These are phyloP conservation scores for Aspergillus versicolor DNA, from an alignment of 2,329 filamentous ascomycete genomes.

Conservation along the genomic window DNA sequence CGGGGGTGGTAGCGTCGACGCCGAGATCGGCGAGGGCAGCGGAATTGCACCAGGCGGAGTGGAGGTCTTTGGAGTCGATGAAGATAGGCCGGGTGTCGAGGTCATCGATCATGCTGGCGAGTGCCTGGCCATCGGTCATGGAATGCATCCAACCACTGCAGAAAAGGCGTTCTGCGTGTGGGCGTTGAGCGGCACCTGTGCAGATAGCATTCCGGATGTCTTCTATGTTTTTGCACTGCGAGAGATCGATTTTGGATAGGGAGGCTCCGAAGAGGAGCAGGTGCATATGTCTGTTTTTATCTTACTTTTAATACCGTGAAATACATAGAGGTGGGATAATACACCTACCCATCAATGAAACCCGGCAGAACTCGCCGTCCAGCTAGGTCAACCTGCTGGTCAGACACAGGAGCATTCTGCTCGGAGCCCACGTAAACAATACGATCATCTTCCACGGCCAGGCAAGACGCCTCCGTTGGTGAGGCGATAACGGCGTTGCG, in stretches of 20 bases:
- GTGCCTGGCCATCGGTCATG: constrained; percentile 44
- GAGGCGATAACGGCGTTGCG: constrained; percentile 16
- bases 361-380: constrained; percentile 43
- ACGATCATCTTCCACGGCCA: constrained; percentile 41
- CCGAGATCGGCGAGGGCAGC: constrained; percentile 48
- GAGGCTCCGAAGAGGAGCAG: constrained; percentile 49
- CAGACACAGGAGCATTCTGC: constrained; percentile 21
- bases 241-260: constrained; percentile 45
- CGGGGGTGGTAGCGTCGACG: constrained; percentile 35
- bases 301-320: background rate
- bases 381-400: constrained; percentile 33
- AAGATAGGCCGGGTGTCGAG: constrained; percentile 50
- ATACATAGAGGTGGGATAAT: too few relatives aligned
- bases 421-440: constrained; percentile 42
- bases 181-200: constrained; percentile 37
- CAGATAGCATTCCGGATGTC: constrained; percentile 46
- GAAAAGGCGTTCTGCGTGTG: constrained; percentile 42
- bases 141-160: constrained; percentile 52
- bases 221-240: constrained; percentile 38
- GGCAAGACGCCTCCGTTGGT: constrained; percentile 12
- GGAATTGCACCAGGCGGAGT: constrained; percentile 52
- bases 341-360: constrained; percentile 48
- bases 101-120: constrained; percentile 48
- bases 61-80: constrained; percentile 50
- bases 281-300: constrained; percentile 28